Percentiles rank a stretch among this genome's conserved stretches.
Conservation (phyloP, 495 filamentous ascomycete genomes). For the Lasiosphaeris hirsuta region DNA sequence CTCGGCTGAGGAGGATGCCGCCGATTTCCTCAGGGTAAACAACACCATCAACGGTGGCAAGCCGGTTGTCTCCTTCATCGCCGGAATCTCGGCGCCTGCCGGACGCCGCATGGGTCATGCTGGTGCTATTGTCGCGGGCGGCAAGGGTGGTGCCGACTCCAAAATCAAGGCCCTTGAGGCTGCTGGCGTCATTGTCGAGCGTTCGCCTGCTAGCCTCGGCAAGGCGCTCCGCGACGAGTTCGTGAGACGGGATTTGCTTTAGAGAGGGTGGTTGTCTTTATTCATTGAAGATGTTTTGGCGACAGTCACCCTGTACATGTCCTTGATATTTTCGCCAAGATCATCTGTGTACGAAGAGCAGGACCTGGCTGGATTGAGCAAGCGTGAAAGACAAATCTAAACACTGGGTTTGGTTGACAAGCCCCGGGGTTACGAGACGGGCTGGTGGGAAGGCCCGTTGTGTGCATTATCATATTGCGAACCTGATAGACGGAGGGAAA, state of each 20-base stretch:
- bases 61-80: conserved; percentile 96
- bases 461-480: conserved; percentile 20
- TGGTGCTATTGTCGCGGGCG: conserved; percentile 93
- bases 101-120: conserved; percentile 98
- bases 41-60: conserved; percentile 81
- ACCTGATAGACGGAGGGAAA: conserved; percentile 31
- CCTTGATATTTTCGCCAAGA: conserved; percentile 13
- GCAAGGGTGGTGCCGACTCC: conserved; percentile 94
- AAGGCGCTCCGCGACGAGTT: conserved; percentile 94
- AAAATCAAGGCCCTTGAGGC: conserved; percentile 94
- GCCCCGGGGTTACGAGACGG: not conserved
- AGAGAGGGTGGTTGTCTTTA: conserved; percentile 25
- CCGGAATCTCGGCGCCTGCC: conserved; percentile 93
- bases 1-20: conserved; percentile 94
- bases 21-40: conserved; percentile 84
- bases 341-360: conserved; percentile 5
- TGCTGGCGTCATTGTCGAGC: conserved; percentile 93
- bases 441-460: not conserved
- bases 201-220: conserved; percentile 85
- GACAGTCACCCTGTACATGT: conserved; percentile 20
- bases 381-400: not conserved
- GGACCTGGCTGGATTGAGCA: not conserved
- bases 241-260: conserved; percentile 92
- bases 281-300: too few species aligned
- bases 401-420: not conserved